Conservation (phyloP, 495 filamentous ascomycete genomes). For the Tuber microsphaerosporum region DNA sequence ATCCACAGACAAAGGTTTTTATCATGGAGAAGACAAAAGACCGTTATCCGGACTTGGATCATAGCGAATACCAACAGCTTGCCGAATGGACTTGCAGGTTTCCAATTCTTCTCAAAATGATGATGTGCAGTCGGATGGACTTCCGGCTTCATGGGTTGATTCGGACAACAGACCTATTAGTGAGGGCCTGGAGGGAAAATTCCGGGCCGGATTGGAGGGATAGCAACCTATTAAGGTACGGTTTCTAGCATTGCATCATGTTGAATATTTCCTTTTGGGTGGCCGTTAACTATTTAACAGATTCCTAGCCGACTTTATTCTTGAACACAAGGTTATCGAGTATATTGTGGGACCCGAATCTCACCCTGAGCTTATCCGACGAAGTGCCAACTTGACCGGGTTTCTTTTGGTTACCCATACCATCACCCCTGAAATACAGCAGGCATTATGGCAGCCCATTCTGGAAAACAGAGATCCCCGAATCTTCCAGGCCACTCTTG, state of each 20-base stretch:
- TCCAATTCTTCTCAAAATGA: slow-evolving; percentile 37
- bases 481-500: slow-evolving; percentile 68
- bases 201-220: slow-evolving; percentile 35
- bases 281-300: slow-evolving; percentile 11
- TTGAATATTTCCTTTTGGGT: background rate
- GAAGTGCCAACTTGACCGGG: slow-evolving; percentile 74
- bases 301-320: slow-evolving; percentile 60
- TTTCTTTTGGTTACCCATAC: slow-evolving; percentile 77
- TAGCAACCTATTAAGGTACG: slow-evolving; percentile 34
- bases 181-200: slow-evolving; percentile 34
- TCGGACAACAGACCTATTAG: slow-evolving; percentile 33
- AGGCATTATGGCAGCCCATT: slow-evolving; percentile 78
- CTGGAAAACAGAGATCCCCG: slow-evolving; percentile 76
- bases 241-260: background rate
- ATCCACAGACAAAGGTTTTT: slow-evolving; percentile 20
- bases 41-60: slow-evolving; percentile 26
- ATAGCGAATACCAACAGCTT: slow-evolving; percentile 23
- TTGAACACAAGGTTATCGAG: slow-evolving; percentile 60
- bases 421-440: slow-evolving; percentile 64
- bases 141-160: slow-evolving; percentile 35
- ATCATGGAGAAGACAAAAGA: slow-evolving; percentile 30
- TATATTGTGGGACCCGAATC: slow-evolving; percentile 88
- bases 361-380: slow-evolving; percentile 77
- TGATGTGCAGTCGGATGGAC: slow-evolving; percentile 39
- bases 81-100: slow-evolving; percentile 37